Base-by-base conservation (phyloP, 2,329 filamentous ascomycete species). In the Aspergillus flavus region DNA sequence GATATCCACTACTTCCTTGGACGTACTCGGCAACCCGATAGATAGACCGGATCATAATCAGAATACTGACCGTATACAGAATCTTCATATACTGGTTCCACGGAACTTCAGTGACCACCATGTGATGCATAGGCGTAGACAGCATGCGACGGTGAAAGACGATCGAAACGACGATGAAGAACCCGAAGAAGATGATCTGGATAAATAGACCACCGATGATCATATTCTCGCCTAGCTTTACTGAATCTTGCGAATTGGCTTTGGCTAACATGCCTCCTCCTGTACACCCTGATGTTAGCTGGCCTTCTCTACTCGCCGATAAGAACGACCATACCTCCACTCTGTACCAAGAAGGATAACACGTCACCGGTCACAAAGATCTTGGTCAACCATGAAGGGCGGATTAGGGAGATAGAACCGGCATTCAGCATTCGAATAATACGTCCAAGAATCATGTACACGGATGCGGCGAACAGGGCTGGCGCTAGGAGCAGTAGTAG, bases 371-470 rank as follows among this genome's bases (percentile, higher is more conserved):
- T 69, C 61, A 84, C 82, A 62, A 84, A 84, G 12, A 80, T 79
- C 43, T 80, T 79, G 0, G 82, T 84, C n/a, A 84, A 73, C 72
- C 79, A 81, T 2, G 73, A 73, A 1, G 77, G 73, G 3, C 78
- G 76, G 61, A 83, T 80, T 71, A 82, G 73, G 6, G 81, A 74
- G 2, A 75, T 73, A 16, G 77, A 72, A 61, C 82, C 82, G 48
- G 73, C 78, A 10, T 80, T 71, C 3, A 79, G 71, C 41, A 77
- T 66, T 19, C 75, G 72, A 16, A 84, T 78, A 43, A 84, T 75
- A 12, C 82, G 79, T 43, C 78, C 79, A 55, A 84, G 78, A n/a
- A 77, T 74, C 72, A 83, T 84, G 67, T 85, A 84, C 66, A 83
- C 81, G 1, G 79, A 78, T n/a, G 83, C 83, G 21, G 82, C 82